Evolutionary conservation across 169 alveolate genomes (phyloP), one percentile per base, ranked within the genome.

Genomic region (Cryptosporidium bovis): DNA sequence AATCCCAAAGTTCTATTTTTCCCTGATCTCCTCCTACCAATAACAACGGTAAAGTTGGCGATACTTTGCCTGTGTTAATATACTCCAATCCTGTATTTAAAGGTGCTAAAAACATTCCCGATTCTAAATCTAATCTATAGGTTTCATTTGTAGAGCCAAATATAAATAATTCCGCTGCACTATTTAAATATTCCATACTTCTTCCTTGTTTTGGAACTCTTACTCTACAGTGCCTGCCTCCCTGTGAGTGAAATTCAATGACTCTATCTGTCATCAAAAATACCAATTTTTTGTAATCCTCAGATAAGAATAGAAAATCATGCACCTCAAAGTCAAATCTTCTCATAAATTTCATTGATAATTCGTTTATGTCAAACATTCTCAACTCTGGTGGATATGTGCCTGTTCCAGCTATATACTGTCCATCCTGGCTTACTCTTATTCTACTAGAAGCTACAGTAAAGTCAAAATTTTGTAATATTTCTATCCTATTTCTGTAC

Each of bases 161-260:
- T 33, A 95, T 89, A 24, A 93, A 84, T 71, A 96, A 83, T 64
- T 95, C 97, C 56, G 96, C 94, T 51, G 92, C 85, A 64, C 68
- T 91, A 8, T 95, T 93, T 33, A 93, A 69, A 83, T 93, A 96
- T 29, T 91, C 90, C 87, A 96, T 90, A 67, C 95, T 97, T 84
- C 97, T 93, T 27, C 98, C 96, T 66, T 90, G 93, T 83, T 93
- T 94, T 3, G 98, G 98, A n/a, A 94, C 95, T 90, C 99, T 93
- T 24, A 95, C 93, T 90, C 93, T 94, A 84, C 94, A 97, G 83
- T 97, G 98, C 51, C 94, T 92, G 55, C 99, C 99, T 82, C 97
- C 97, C 82, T 97, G 95, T 13, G 98, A 97, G 91, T 97, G 99
- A 64, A 97, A 91, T 90, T 97, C 99, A n/a, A 97, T 93, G 36